Evolutionary conservation across 1,139 yeast species (phyloP).

Genomic region (Lizanozyma gosingica): DNA sequence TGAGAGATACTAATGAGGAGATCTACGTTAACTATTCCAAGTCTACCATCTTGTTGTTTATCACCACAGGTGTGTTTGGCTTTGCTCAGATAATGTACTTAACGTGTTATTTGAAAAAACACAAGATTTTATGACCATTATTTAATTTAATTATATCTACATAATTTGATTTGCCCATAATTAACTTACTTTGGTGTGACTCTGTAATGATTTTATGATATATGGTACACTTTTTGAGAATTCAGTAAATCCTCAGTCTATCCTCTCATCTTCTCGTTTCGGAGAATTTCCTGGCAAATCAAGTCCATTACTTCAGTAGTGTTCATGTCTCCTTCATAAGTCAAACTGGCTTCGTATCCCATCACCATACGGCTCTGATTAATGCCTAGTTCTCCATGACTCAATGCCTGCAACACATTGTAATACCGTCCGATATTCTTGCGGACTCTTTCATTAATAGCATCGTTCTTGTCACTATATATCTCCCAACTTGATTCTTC

Average conservation of each 20-base stretch:
- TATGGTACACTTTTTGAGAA: no score
- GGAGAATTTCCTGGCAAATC: constrained; percentile 68
- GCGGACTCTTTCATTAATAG: constrained; percentile 50
- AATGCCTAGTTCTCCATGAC: constrained; percentile 76
- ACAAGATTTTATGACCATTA: constrained; percentile 15
- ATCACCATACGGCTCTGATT: constrained; percentile 70
- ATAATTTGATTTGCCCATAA: no score
- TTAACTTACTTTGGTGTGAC: no score
- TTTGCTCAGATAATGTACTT: constrained; percentile 21
- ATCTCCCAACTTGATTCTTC: constrained; percentile 96
- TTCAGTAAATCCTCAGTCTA: no score
- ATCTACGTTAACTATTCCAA: constrained; percentile 27
- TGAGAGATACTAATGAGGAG: constrained; percentile 33
- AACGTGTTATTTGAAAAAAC: constrained; percentile 19
- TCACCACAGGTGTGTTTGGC: constrained; percentile 22
- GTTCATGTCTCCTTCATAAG: constrained; percentile 65
- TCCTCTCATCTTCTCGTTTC: constrained; percentile 71
- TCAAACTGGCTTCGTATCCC: constrained; percentile 87
- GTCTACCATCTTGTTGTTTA: constrained; percentile 18
- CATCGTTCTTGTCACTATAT: constrained; percentile 72
- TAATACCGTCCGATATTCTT: constrained; percentile 77
- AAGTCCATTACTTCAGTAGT: constrained; percentile 68
- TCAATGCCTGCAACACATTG: constrained; percentile 74
- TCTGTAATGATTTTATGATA: no score
- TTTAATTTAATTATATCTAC: no score